Base-by-base conservation (phyloP, 805 yeast genomes). In the Diddensiella santjacobensis region DNA sequence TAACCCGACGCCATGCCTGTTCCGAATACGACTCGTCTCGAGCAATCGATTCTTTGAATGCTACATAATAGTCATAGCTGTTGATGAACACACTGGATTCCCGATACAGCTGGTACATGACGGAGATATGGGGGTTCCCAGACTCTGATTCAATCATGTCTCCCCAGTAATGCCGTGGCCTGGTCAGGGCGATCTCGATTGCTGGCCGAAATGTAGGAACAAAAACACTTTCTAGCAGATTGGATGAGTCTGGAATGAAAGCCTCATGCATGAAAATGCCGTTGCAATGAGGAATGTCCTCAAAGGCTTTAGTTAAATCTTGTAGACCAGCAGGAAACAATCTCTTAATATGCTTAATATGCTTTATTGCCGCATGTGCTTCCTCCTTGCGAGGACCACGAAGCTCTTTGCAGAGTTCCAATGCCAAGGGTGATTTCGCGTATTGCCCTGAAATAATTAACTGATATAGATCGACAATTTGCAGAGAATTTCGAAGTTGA, bases 31-130 rank as follows among this genome's bases (percentile, higher is more conserved):
- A 10, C 19, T 22, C 24, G 23, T 31, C 23, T 13, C 24, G 24
- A n/a, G 17, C 36, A 26, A 42, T 11, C 24, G 22, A 45, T 24
- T 53, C 77, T 58, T 72, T 77, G 65, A 84, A 84, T 0, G 86
- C 82, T 20, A 69, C 62, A 58, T 73, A 85, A 55, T 80, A 81
- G 56, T 85, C 95, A 65, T 72, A 81, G 45, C 83, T 73, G 59
- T 85, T 85, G 52, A 85, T 74, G 24, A 73, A 68, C 2, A 81
- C 71, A 20, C 86, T 84, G 0, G 96, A 90, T 57, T 89, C 96
- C 50, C 93, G 77, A 62, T 83, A 84, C 13, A 87, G 71, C 42
- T 78, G 75, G 66, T 79, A 89, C 46, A 89, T 62, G 42, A 75
- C 78, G 24, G 78, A 69, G 4, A 81, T 58, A 2, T 79, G 67